Percentiles rank a stretch among this genome's conserved stretches.
Conservation (phyloP, 768 basidiomycete species). For the Naganishia randhawae region DNA sequence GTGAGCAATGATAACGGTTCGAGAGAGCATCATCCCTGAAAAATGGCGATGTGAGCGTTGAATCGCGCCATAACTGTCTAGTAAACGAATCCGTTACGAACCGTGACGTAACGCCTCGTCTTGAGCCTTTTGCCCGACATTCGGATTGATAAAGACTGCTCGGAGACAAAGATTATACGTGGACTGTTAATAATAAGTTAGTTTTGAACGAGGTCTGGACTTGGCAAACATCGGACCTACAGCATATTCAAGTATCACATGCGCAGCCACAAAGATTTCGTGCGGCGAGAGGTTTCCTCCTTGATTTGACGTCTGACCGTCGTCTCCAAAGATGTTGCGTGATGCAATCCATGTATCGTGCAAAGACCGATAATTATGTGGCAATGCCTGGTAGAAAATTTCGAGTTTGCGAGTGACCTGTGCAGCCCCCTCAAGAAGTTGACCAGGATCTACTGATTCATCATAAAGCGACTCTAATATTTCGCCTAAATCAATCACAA, state of each 20-base stretch:
- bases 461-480: background rate
- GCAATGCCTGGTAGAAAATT: background rate
- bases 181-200: background rate
- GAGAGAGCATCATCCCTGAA: conserved; percentile 2
- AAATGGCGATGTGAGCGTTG: too few relatives aligned
- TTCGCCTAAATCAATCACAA: background rate
- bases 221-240: background rate
- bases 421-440: background rate
- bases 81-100: background rate
- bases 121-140: background rate
- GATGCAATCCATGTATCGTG: background rate
- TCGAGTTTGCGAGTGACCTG: background rate
- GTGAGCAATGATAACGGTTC: background rate
- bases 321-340: background rate
- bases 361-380: background rate
- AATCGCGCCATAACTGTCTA: too few relatives aligned
- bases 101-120: conserved; percentile 11
- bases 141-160: background rate
- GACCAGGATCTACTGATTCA: background rate
- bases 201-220: background rate
- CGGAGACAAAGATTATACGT: conserved; percentile 1
- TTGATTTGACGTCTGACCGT: background rate
- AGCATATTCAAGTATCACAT: background rate
- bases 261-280: background rate
- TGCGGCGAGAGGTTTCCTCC: background rate